Evolutionary conservation across 352 stramenopile species (phyloP).

Genomic region (Phytophthora sojae): DNA sequence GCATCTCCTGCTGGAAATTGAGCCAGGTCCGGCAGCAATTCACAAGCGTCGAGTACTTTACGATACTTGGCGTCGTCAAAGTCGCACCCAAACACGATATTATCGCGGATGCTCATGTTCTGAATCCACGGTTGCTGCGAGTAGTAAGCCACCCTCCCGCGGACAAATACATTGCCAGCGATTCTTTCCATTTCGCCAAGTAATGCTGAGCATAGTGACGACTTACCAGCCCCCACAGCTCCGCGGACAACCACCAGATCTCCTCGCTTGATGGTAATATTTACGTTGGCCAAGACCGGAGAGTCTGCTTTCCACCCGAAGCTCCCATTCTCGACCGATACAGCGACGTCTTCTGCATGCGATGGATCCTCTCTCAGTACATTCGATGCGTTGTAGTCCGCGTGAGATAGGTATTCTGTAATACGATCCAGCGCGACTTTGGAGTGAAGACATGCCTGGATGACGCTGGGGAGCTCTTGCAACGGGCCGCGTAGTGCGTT

Average conservation of each 20-base stretch:
- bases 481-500: slow-evolving; percentile 44
- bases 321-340: slow-evolving; percentile 29
- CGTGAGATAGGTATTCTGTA: slow-evolving; percentile 27
- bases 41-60: slow-evolving; percentile 62
- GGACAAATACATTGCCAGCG: slow-evolving; percentile 29
- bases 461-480: slow-evolving; percentile 25
- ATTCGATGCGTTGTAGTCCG: slow-evolving; percentile 16
- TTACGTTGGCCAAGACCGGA: slow-evolving; percentile 21
- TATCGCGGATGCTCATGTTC: slow-evolving; percentile 92
- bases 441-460: slow-evolving; percentile 36
- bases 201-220: slow-evolving; percentile 40
- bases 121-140: slow-evolving; percentile 92
- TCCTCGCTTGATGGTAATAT: slow-evolving; percentile 33
- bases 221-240: slow-evolving; percentile 44
- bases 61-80: slow-evolving; percentile 47
- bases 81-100: slow-evolving; percentile 90
- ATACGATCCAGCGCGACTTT: slow-evolving; percentile 37
- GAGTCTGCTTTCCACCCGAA: slow-evolving; percentile 35
- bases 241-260: slow-evolving; percentile 47
- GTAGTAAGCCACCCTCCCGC: slow-evolving; percentile 53
- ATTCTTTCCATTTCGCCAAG: slow-evolving; percentile 80
- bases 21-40: slow-evolving; percentile 80
- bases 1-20: slow-evolving; percentile 87
- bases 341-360: slow-evolving; percentile 21
- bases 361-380: slow-evolving; percentile 7